A percentile compares a stretch with the other conserved stretches of the same genome.
phyloP scores from a whole-genome alignment of 2,329 filamentous ascomycete genomes.

The Alternaria atra region DNA sequence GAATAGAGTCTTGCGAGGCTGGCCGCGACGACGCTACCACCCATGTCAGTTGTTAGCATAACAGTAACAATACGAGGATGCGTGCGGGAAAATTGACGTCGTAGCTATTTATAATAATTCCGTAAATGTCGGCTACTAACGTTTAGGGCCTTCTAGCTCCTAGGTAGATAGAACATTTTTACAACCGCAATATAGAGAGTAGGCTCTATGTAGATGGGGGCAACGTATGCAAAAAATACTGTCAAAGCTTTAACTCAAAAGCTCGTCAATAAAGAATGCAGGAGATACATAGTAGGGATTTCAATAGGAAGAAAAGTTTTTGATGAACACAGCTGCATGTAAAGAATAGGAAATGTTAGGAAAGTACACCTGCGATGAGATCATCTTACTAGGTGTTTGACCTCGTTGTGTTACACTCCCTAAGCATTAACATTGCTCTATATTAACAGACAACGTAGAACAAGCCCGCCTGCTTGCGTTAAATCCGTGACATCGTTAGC shows the following conservation, averaged over 20 bases:
- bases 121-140: not conserved
- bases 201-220: too few relatives aligned
- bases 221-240: too few relatives aligned
- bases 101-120: not conserved
- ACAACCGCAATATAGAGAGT: not conserved
- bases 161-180: not conserved
- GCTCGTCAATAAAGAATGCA: too few relatives aligned
- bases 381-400: not conserved
- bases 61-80: not conserved
- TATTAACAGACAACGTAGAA: too few relatives aligned
- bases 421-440: not conserved
- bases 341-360: too few relatives aligned
- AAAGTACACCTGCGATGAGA: not conserved
- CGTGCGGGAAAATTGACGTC: not conserved
- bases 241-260: too few relatives aligned
- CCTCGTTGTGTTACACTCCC: not conserved
- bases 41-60: not conserved
- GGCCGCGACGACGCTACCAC: not conserved
- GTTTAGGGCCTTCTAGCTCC: not conserved
- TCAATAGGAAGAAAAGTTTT: too few relatives aligned
- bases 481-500: too few relatives aligned
- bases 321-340: too few relatives aligned
- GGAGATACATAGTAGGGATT: not conserved
- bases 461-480: too few relatives aligned
- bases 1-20: slow-evolving; percentile 2